Evolutionary conservation across 371 early-diverging fungal species (phyloP), one percentile per base, ranked within the genome.

Genomic region (Lichtheimia ornata): DNA sequence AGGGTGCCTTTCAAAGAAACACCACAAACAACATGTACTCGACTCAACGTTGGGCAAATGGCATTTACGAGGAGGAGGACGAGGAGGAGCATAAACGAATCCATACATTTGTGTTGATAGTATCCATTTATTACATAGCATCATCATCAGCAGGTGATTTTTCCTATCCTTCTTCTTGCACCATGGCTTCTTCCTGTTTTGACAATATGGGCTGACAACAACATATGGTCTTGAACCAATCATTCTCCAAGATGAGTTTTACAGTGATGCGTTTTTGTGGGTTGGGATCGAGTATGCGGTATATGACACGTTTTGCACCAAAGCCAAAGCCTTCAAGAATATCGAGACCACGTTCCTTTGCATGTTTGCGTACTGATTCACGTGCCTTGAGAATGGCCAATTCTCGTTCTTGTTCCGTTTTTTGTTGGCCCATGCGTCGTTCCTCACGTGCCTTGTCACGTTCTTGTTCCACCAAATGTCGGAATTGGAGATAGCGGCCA

Each of bases 271-370:
- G 85, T 25, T 81, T 84, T 20, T 76, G 76, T 4, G 89, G 84
- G 61, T 93, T 86, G 7, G 95, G 94, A 53, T 95, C 89, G 30
- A 97, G 74, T 67, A 97, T 93, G 24, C 76, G 69, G 67, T 91
- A 90, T 64, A 91, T 67, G 11, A 84, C 57, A 7, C 69, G 67
- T 51, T 74, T 78, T 3, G 81, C 68, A 14, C 67, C 73, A 40
- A 72, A 66, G 35, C 79, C 79, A 18, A 83, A 67, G 4, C 75
- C 72, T 43, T 81, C 82, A 15, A 83, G 49, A 14, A 72, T 64
- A 58, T 79, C 77, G 24, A 70, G 69, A 17, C 70, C 61, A 30
- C 70, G 65, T 59, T 70, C 73, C 51, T 70, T 75, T 17, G 74
- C 73, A 13, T 58, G 58, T 53, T 60, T 64, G 22, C 70, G 61